Evolutionary conservation across 1,284 basidiomycete genomes (phyloP), one percentile per base, ranked within the genome.

Genomic region (Sporisorium sorghi): DNA sequence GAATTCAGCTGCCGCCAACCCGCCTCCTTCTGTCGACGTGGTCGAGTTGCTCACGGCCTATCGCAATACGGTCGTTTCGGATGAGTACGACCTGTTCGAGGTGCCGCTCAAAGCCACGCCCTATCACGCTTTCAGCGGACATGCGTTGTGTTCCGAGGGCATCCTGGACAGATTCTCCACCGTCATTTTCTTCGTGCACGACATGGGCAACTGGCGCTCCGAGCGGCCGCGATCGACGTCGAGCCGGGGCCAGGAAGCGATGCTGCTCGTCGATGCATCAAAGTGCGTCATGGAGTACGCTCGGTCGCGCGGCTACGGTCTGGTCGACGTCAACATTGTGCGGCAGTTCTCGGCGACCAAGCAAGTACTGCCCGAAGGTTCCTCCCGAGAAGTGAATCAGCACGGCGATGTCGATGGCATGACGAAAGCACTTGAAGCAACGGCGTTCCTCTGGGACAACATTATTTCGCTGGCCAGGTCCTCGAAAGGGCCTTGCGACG

Each of bases 361-460:
- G 17, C 37, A 40, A 10, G 33, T 24, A 8, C 12, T 19, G 0
- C 54, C 61, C 5, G 24, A 17, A 3, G 57, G 50, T 3, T 5
- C 42, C 5, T 5, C 42, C 5, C 17, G 35, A 30, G 17, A 30
- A 2, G 7, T 47, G 7, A 14, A 24, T 9, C 32, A 17, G 9
- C 9, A n/a, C 8, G 42, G 32, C 5, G 54, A 63, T 5, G 6
- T 14, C 5, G 44, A 32, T 2, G 19, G 19, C 2, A 21, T 44
- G 3, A n/a, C 21, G 1, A 30, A 42, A 37, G 70, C 60, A 10
- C 23, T 23, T 5, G 1, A 12, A 11, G 62, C 62, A 2, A 51
- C 59, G 1, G 55, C 44, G 87, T 96, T 96, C 81, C 84, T 98
- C 3, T 99, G 96, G 96, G 95, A 98, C 85, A 96, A 97, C 83